Percentiles rank a stretch among this genome's conserved stretches.
Evolutionary conservation across 768 basidiomycete species (phyloP).

Genomic region (Chalciporus pseudorubinellus): DNA sequence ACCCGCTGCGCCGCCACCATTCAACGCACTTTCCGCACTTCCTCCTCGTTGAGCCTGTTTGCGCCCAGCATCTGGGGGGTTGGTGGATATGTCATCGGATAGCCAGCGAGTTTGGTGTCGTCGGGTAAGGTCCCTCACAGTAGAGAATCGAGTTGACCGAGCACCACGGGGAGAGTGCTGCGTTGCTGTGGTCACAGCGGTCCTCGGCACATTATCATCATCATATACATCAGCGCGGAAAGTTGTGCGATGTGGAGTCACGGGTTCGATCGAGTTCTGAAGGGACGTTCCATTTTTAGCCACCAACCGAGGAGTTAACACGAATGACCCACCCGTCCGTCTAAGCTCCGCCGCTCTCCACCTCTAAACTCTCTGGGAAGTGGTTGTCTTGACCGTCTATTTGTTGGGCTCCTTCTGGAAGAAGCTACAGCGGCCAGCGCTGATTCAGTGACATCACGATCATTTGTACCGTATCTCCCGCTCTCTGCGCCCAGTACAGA

Average conservation of each 20-base stretch:
- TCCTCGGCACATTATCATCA: conserved; percentile 23
- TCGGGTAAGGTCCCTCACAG: conserved; percentile 47
- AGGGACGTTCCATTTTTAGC: conserved; percentile 2
- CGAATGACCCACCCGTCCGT: conserved; percentile 39
- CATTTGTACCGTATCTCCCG: conserved; percentile 21
- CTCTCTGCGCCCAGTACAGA: conserved; percentile 26
- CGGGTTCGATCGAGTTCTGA: conserved; percentile 37
- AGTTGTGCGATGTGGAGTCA: conserved; percentile 36
- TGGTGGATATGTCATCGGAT: conserved; percentile 45
- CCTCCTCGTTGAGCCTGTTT: conserved; percentile 60
- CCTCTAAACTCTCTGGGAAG: conserved; percentile 51
- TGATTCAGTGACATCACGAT: conserved; percentile 47
- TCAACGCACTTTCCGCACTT: conserved; percentile 66
- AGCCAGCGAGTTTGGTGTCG: conserved; percentile 54
- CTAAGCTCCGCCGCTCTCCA: conserved; percentile 35
- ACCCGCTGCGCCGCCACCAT: conserved; percentile 40
- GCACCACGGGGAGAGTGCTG: conserved; percentile 32
- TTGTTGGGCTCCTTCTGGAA: conserved; percentile 49
- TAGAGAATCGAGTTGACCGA: conserved; percentile 39
- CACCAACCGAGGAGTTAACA: not conserved
- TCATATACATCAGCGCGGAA: conserved; percentile 25
- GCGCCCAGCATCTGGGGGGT: conserved; percentile 37
- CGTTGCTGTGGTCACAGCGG: conserved; percentile 21
- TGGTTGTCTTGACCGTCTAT: conserved; percentile 46
- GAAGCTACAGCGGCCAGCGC: conserved; percentile 62